Base-by-base conservation (phyloP, 2,329 filamentous ascomycete genomes). In the Penicillium sp. region DNA sequence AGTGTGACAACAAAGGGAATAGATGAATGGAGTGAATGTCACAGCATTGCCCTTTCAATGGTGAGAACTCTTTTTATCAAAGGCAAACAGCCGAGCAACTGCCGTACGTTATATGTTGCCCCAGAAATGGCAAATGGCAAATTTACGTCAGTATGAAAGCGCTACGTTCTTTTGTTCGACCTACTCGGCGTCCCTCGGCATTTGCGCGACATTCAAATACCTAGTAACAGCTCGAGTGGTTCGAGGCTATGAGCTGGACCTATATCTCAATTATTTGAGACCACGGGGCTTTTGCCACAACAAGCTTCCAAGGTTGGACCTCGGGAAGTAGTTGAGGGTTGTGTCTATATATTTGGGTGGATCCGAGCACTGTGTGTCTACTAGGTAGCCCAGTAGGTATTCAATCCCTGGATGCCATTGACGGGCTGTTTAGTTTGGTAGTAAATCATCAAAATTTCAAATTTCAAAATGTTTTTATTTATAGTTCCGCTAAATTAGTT, bases 61-160 rank as follows among this genome's bases (percentile, higher is more conserved):
- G 16, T 9, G 2, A 40, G 9, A n/a, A 10, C 22, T 18, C 6
- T 4, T 10, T 34, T 48, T 52, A 13, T 36, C n/a, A n/a, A 16
- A 32, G 29, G 21, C 32, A 27, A 9, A 40, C 36, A 21, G 11
- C 2, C 13, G 9, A 13, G 5, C 14, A 4, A 6, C 10, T 39
- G 31, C 32, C 10, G 18, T 8, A 7, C 14, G 36, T 54, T 38
- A 52, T 49, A 50, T 56, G 43, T 62, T 32, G 54, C 58, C 52
- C 6, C 59, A 42, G 29, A 14, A 21, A 60, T 56, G 54, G 54
- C 59, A 18, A 58, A 56, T 54, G 52, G 52, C 52, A 45, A 50
- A 50, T 45, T 22, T 63, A 56, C 60, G 57, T 63, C 60, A 60
- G 44, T 45, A 60, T 61, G 60, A 58, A 58, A 18, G 11, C n/a